Base-by-base conservation (phyloP, 441 rosid genomes). In the Gossypium lobatum region DNA sequence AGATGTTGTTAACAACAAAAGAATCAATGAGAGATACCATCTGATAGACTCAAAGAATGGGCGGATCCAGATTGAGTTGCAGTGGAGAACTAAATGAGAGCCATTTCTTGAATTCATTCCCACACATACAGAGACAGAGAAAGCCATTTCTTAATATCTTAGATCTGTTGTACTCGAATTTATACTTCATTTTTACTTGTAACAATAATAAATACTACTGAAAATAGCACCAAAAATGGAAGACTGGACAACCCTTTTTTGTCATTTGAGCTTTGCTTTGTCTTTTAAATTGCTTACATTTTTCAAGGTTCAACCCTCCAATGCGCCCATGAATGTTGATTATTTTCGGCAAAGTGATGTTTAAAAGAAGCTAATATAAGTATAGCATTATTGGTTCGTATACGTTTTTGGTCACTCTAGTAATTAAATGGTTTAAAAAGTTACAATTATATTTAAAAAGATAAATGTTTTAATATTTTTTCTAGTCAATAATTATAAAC, bases 11-110 rank as follows among this genome's bases (percentile, higher is more conserved):
- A 85, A 65, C 90, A 95, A 95, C 91, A 88, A 81, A 73, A 83
- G 97, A 74, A 89, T 90, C 83, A 93, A 93, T 60, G 92, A 91
- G 89, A 89, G 80, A 88, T 89, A 85, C 80, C 95, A 92, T 77
- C 96, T 94, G 23, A 94, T 94, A 64, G 97, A 91, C 88, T 95
- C 98, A 0, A 95, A 80, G 85, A 93, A 91, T 25, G 97, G 98
- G 7, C 74, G 79, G 81, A 83, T 95, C 79, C 97, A 89, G 78
- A 76, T 95, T 45, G 98, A 95, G 86, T 72, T 93, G 80, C 92
- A 88, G 76, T 95, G 98, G 98, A 85, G 91, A 83, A 87, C 94
- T 16, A 58, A 86, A 37, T 83, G 85, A 20, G 9, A 20, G 9
- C 37, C 62, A 58, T 58, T 53, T 2, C n/a, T 23, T 11, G 67